Conservation (phyloP, 106 monocot species). For the Allium fistulosum region DNA sequence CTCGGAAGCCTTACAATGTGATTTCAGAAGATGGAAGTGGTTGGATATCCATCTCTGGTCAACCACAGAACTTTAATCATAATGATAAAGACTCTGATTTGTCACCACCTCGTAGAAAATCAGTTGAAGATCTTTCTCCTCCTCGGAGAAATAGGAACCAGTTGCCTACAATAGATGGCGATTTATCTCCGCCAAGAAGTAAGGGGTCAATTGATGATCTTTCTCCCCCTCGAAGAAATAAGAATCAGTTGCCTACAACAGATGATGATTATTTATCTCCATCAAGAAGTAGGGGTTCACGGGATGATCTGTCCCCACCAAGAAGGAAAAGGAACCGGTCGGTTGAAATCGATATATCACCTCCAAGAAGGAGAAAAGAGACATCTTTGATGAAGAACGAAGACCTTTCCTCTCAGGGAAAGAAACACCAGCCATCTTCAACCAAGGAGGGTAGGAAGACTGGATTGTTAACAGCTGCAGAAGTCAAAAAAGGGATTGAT, state of each 20-base stretch:
- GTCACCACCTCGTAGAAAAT: conserved; percentile 22
- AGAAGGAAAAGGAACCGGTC: background rate
- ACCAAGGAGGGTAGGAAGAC: conserved; percentile 20
- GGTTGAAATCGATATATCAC: conserved; percentile 12
- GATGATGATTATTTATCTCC: conserved; percentile 1
- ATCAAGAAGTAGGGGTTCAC: background rate
- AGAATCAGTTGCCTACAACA: background rate
- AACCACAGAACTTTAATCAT: background rate
- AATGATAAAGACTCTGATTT: background rate
- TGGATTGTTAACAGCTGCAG: conserved; percentile 43
- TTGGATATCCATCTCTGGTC: conserved; percentile 49
- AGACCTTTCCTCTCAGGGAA: conserved; percentile 39
- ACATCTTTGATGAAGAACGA: conserved; percentile 4
- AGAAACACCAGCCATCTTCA: conserved; percentile 7
- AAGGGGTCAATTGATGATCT: conserved; percentile 6
- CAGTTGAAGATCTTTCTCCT: conserved; percentile 2
- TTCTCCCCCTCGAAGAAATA: conserved; percentile 20
- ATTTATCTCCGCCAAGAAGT: background rate
- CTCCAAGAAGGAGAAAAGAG: conserved; percentile 29
- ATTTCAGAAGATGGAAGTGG: conserved; percentile 92
- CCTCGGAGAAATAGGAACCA: background rate
- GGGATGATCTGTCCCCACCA: conserved; percentile 1
- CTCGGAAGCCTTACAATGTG: conserved; percentile 42
- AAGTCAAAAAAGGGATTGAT: conserved; percentile 41
- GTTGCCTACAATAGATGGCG: background rate